A percentile compares a stretch with the other conserved stretches of the same genome.
Conservation (phyloP, 1,284 basidiomycete species). For the Microstroma glucosiphilum region DNA sequence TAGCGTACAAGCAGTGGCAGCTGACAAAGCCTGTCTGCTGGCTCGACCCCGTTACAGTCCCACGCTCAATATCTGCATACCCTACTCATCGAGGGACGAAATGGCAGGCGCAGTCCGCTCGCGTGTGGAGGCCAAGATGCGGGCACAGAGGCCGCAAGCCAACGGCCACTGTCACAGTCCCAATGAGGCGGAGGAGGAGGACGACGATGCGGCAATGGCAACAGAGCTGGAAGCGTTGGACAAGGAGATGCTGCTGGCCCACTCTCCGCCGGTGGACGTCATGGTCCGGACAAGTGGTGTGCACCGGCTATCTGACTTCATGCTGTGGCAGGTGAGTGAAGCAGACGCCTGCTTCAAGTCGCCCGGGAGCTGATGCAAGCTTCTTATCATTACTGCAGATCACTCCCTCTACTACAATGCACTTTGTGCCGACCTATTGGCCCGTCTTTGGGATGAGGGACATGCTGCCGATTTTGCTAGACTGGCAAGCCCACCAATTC, state of each 20-base stretch:
- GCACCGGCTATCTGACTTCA: conserved; percentile 78
- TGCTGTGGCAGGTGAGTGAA: conserved; percentile 71
- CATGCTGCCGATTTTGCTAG: conserved; percentile 74
- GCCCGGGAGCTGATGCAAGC: neutral
- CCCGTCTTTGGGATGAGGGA: conserved; percentile 86
- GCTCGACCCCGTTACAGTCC: conserved; percentile 58
- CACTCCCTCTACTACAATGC: conserved; percentile 76
- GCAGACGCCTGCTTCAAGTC: neutral
- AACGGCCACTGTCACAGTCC: neutral
- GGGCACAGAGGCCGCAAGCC: conserved; percentile 7
- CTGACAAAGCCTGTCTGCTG: neutral
- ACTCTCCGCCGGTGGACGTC: conserved; percentile 78
- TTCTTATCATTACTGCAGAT: conserved; percentile 55
- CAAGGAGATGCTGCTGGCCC: conserved; percentile 53
- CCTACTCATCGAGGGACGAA: conserved; percentile 87
- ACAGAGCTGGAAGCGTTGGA: conserved; percentile 18
- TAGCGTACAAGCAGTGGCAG: neutral
- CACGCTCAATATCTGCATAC: conserved; percentile 88
- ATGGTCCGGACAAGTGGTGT: conserved; percentile 89
- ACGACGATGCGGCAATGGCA: neutral
- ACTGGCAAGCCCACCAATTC: conserved; percentile 61
- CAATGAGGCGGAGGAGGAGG: no score
- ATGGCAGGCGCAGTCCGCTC: conserved; percentile 63
- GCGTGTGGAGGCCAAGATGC: neutral
- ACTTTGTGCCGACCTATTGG: conserved; percentile 87